Percentiles rank a stretch among this genome's conserved stretches.
Evolutionary conservation across 441 rosid genomes (phyloP).

Genomic region (Syzygium malaccense): DNA sequence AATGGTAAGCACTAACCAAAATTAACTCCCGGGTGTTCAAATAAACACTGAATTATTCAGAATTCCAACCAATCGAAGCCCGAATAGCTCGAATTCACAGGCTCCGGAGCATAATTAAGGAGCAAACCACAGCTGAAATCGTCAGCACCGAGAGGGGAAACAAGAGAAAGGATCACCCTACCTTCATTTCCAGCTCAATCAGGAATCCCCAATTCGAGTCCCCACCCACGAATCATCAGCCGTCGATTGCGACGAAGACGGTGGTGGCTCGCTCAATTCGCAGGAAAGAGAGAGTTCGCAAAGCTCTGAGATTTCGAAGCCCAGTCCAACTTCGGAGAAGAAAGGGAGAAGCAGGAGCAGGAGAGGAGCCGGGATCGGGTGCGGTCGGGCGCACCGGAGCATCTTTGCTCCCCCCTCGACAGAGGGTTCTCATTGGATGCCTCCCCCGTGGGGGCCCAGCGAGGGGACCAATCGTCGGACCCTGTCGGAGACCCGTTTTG

Average conservation of each 20-base stretch:
- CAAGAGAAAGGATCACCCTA: neutral
- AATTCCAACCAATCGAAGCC: neutral
- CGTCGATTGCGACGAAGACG: slow-evolving; percentile 25
- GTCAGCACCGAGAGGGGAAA: slow-evolving; percentile 1
- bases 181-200: neutral
- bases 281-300: slow-evolving; percentile 2
- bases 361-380: slow-evolving; percentile 5
- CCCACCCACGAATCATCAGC: slow-evolving; percentile 10
- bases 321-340: slow-evolving; percentile 19
- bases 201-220: neutral
- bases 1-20: neutral
- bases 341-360: neutral
- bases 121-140: neutral
- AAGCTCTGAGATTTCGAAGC: slow-evolving; percentile 8
- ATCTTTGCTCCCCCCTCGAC: slow-evolving; percentile 11
- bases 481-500: neutral
- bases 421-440: neutral
- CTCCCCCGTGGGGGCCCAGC: neutral
- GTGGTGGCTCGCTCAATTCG: neutral
- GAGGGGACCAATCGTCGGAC: neutral
- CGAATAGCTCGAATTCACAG: neutral
- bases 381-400: slow-evolving; percentile 15
- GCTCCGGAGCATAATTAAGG: neutral
- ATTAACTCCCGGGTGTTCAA: neutral
- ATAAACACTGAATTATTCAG: neutral